Evolutionary conservation across 2,329 filamentous ascomycete genomes (phyloP).

Genomic region (Anthostomella pinea): DNA sequence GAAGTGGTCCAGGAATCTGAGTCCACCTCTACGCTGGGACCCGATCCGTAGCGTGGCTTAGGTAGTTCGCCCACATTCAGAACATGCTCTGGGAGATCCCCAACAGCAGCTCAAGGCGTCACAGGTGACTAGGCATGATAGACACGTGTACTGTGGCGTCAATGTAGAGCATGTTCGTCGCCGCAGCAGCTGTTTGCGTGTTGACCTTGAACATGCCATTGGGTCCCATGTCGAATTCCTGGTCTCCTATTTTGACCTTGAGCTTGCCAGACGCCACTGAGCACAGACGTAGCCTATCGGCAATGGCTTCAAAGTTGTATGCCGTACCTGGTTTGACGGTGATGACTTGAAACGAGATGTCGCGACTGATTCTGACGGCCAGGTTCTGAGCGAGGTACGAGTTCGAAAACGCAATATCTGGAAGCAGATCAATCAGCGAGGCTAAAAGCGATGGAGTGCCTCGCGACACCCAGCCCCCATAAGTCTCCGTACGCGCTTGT

Average conservation of each 20-base stretch:
- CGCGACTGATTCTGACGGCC: constrained; percentile 35
- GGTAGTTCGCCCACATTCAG: no score
- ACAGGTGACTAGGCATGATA: constrained; percentile 13
- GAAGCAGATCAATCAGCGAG: neutral
- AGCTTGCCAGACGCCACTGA: constrained; percentile 42
- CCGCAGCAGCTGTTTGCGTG: constrained; percentile 36
- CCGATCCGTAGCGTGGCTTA: no score
- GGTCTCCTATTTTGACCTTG: constrained; percentile 33
- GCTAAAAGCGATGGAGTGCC: neutral
- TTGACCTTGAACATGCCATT: constrained; percentile 44
- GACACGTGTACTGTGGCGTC: constrained; percentile 44
- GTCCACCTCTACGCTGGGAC: no score
- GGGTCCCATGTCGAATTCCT: constrained; percentile 40
- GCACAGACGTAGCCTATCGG: constrained; percentile 36
- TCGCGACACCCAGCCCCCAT: no score
- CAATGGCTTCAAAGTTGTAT: constrained; percentile 29
- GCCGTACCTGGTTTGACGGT: constrained; percentile 38
- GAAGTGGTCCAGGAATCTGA: no score
- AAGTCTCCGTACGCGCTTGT: no score
- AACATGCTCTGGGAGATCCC: no score
- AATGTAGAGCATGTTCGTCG: constrained; percentile 43
- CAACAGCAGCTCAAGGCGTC: no score
- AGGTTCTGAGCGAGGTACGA: constrained; percentile 38
- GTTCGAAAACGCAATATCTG: constrained; percentile 44
- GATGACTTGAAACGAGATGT: constrained; percentile 40